phyloP scores from a whole-genome alignment of 805 yeast genomes.

The Spathaspora gorwiae region DNA sequence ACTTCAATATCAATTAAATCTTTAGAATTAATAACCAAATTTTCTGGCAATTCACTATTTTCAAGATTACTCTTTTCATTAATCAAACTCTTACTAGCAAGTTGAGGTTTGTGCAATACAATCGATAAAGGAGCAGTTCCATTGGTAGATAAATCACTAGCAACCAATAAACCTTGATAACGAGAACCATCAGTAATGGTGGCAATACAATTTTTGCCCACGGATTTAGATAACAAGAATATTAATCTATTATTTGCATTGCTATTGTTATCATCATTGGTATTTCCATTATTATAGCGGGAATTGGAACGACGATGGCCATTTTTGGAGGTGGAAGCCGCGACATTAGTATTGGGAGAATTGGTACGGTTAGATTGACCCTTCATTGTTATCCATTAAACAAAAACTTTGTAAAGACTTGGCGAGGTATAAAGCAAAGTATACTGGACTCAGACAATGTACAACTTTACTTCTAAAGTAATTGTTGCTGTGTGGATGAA shows the following conservation, averaged over 20 bases:
- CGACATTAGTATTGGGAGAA: background rate
- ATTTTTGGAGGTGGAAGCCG: conserved; percentile 8
- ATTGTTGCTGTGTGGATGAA: too few species aligned
- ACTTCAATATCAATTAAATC: conserved; percentile 51
- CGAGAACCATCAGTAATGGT: conserved; percentile 60
- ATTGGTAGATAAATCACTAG: conserved; percentile 34
- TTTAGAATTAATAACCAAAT: conserved; percentile 42
- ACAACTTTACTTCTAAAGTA: too few species aligned
- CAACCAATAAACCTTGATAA: conserved; percentile 54
- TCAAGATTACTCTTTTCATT: conserved; percentile 22
- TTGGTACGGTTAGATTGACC: conserved; percentile 18
- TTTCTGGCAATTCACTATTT: conserved; percentile 37
- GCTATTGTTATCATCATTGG: background rate
- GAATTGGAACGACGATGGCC: conserved; percentile 24
- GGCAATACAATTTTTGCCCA: conserved; percentile 52
- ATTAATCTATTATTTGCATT: conserved; percentile 47
- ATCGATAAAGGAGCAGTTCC: conserved; percentile 48
- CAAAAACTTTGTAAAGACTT: too few species aligned
- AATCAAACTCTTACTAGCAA: conserved; percentile 21
- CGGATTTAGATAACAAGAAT: conserved; percentile 51
- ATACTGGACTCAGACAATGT: too few species aligned
- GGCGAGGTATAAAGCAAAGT: too few species aligned
- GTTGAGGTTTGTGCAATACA: conserved; percentile 49
- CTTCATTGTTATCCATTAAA: conserved; percentile 12
- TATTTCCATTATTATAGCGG: conserved; percentile 8